Evolutionary conservation across 352 stramenopile genomes (phyloP), one percentile per base, ranked within the genome.

Genomic region (Paralagenidium karlingii): DNA sequence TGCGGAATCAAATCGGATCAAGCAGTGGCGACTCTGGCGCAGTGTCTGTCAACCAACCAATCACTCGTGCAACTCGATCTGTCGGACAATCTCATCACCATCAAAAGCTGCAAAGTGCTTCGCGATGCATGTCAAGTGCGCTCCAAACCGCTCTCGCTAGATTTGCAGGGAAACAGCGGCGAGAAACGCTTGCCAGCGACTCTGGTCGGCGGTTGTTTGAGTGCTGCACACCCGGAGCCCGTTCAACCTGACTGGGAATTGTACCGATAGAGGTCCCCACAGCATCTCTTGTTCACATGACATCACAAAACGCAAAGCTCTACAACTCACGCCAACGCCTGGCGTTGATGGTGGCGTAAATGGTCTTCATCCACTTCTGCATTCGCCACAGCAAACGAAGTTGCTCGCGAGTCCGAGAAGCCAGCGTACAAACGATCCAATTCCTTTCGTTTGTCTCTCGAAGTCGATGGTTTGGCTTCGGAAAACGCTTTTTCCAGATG

Each of bases 31-130:
- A 63, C 76, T 15, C 37, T 87, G 22, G 62, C 65, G 4, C 63
- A 63, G 26, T 55, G 60, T 10, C 24, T 87, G 1, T 53, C 58
- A 16, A 25, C 58, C 34, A 76, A 83, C 32, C 37, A 25, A 1
- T 43, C 55, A 31, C 55, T 87, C 24, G 51, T 36, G 5, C 57
- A 63, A 24, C 38, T 85, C 33, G 67, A 87, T 46, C 49, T 83
- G 13, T 63, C 63, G 15, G 83, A 87, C 66, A 87, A 87, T 40
- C 68, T 77, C 43, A 73, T 87, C 50, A 87, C 74, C 2, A 45
- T 87, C 19, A 69, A 68, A 8, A 70, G 74, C 2, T 84, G 69
- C 49, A 87, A 87, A 34, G 26, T 73, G 20, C 59, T 87, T 13
- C 63, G 64, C 38, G 70, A 87, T 33, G 68, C 60, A n/a, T n/a